Evolutionary conservation across 2,329 filamentous ascomycete genomes (phyloP).

Genomic region (Penicillium paneum): DNA sequence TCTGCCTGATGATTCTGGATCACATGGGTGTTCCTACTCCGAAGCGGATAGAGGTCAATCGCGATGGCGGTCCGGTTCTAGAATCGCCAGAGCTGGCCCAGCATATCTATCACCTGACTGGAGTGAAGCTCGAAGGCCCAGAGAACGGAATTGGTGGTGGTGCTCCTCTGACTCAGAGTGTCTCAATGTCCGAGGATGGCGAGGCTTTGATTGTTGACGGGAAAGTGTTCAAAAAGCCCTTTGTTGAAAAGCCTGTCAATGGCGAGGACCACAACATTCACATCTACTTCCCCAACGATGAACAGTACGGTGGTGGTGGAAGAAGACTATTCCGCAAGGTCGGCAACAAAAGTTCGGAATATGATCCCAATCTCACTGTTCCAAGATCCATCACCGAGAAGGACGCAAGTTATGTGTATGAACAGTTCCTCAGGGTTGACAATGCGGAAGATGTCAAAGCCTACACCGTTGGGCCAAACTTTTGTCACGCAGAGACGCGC

Average conservation of each 20-base stretch:
- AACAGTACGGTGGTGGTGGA: conserved; percentile 78
- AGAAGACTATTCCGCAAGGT: conserved; percentile 93
- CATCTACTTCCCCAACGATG: conserved; percentile 81
- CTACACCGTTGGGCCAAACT: conserved; percentile 89
- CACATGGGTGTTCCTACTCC: conserved; percentile 87
- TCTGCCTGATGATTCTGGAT: conserved; percentile 85
- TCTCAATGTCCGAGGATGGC: conserved; percentile 85
- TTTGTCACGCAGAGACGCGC: conserved; percentile 93
- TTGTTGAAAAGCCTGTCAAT: conserved; percentile 97
- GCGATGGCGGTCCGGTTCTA: conserved; percentile 82
- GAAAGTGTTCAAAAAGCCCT: conserved; percentile 76
- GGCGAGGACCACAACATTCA: conserved; percentile 98
- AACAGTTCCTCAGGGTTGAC: conserved; percentile 93
- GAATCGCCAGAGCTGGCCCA: conserved; percentile 76
- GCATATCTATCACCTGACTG: conserved; percentile 75
- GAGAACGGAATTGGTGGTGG: conserved; percentile 64
- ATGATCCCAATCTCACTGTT: conserved; percentile 69
- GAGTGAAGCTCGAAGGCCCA: conserved; percentile 68
- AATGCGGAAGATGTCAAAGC: conserved; percentile 98
- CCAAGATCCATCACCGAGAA: conserved; percentile 80
- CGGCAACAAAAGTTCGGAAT: conserved; percentile 98
- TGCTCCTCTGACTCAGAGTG: conserved; percentile 57
- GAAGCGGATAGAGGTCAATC: conserved; percentile 80
- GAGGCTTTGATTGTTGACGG: conserved; percentile 89
- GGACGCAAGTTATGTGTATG: conserved; percentile 85